Conservation (phyloP, 352 stramenopile genomes). For the Phytophthora colocasiae region DNA sequence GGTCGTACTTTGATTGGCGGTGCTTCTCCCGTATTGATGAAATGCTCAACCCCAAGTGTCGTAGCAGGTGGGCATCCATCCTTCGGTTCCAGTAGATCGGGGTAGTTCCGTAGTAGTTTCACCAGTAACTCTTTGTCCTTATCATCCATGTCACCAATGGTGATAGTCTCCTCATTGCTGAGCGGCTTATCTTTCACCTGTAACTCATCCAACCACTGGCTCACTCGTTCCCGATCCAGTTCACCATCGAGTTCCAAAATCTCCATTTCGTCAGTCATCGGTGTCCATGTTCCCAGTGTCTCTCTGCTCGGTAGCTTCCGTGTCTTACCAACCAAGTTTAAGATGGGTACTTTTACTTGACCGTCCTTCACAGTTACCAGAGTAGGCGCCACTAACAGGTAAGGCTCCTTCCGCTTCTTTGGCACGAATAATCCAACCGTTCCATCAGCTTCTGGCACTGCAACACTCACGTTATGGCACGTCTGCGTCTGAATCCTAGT, state of each 20-base stretch:
- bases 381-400: conserved; percentile 1
- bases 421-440: conserved; percentile 1
- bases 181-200: not conserved
- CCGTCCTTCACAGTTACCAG: not conserved
- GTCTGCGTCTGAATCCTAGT: not conserved
- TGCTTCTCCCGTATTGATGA: too few species aligned
- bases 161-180: not conserved
- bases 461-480: not conserved
- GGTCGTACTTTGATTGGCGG: too few species aligned
- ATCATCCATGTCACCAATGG: not conserved
- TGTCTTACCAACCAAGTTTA: not conserved
- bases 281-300: not conserved
- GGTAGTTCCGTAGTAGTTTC: not conserved
- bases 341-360: not conserved
- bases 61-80: not conserved
- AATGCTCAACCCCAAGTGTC: not conserved
- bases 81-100: not conserved
- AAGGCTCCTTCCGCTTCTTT: not conserved
- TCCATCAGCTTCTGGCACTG: not conserved
- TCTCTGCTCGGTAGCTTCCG: not conserved
- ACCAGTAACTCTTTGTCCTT: not conserved
- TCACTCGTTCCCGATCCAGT: not conserved
- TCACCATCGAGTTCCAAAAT: not conserved
- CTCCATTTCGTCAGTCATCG: not conserved
- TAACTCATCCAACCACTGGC: not conserved